Evolutionary conservation across 345 rosid genomes (phyloP), one percentile per base, ranked within the genome.

Genomic region (Camelina hispida): DNA sequence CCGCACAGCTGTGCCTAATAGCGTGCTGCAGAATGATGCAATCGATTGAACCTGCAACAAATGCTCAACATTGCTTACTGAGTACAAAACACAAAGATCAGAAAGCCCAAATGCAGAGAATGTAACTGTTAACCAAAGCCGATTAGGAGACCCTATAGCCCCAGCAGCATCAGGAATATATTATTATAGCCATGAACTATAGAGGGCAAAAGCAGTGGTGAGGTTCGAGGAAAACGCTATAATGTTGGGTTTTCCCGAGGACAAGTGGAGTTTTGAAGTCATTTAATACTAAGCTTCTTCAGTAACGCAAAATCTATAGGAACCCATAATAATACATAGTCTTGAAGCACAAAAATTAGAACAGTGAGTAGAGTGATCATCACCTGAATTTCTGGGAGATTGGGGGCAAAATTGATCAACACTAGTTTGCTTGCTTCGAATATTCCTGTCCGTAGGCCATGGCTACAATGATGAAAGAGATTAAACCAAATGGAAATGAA

Each of bases 371-470:
- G 34, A 62, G 54, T 18, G 44, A 63, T 25, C 9, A 78, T 68
- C 81, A 92, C 99, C 94, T 95, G 99, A 69, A 95, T 71, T 61
- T 90, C 96, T 55, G 93, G 93, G 62, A 95, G 90, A 46, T 84
- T 87, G 20, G 99, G 99, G 43, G 99, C 96, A 64, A 95, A 83
- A 81, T 95, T 95, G 70, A 88, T 82, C 78, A 95, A 77, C 74
- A 92, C 77, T 55, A 89, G 91, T 83, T 92, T 95, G 66, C 91
- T 87, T 60, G 90, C 98, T 89, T 95, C 99, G 32, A 83, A 90
- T 72, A 95, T 85, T 82, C 98, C 99, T 28, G 99, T 95, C 72
- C 99, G 88, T 78, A 95, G 81, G 52, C 97, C 98, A 82, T 93
- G 97, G 79, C 98, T 93, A 75, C 69, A 77, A 75, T 46, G 32